Evolutionary conservation across 2,329 filamentous ascomycete genomes (phyloP), one percentile per base, ranked within the genome.

Genomic region (Thielaviopsis populi): DNA sequence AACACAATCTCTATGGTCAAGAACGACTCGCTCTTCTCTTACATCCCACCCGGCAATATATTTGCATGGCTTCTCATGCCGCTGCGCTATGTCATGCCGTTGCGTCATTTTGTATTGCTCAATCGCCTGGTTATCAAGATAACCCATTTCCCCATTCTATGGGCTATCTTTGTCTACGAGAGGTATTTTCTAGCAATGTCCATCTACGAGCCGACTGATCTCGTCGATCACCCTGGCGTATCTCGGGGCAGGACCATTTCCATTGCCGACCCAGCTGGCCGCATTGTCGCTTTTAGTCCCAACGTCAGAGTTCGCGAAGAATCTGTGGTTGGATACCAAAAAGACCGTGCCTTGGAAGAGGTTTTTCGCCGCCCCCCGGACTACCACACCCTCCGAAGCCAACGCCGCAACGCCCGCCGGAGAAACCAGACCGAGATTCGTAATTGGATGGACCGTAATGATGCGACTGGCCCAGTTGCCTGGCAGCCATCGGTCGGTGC

Each of bases 1-100:
- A 97, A 96, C 71, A 95, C 92, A 3, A 95, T 96, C 60, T 95
- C 90, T 3, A 95, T 96, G 89, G 92, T 96, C 68, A 97, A 96
- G 74, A 96, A 94, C n/a, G 92, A 97, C 72, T 88, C 91, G 0
- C 78, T 96, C 0, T 97, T 97, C 77, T 95, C 90, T 2, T 96
- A 96, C 72, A 83, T 96, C 66, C 88, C 92, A 1, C 92, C 92
- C 0, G 87, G 88, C 15, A 97, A 97, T 71, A 87, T 96, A 37
- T 81, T 96, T 67, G 91, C 89, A 1, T 97, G 91, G 92, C 72
- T 92, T 0, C 77, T 96, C 33, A 91, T 91, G 70, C 92, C 92
- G 0, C 73, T 95, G 54, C 83, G 91, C 67, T 95, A 87, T 71
- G 77, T 84, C 69, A 84, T 96, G 76, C 84, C 91, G 0, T 85